Evolutionary conservation across 2,329 filamentous ascomycete genomes (phyloP).

Genomic region (Hypoxylon sp.): DNA sequence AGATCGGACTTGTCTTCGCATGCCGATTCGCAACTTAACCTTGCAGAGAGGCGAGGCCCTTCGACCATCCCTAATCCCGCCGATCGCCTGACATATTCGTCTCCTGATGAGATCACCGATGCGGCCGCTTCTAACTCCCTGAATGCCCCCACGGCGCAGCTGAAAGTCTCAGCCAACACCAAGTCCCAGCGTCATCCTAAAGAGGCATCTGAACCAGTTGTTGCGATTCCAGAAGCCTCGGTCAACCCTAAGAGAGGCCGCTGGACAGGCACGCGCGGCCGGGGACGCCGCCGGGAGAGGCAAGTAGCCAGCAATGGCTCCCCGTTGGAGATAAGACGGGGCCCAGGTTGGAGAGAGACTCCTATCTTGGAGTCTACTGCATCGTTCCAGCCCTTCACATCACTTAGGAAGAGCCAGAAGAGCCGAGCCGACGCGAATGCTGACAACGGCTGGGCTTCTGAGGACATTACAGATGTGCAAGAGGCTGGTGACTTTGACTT

Average conservation of each 20-base stretch:
- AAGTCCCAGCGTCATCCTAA: slow-evolving; percentile 42
- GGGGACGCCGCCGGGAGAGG: slow-evolving; percentile 43
- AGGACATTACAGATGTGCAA: slow-evolving; percentile 94
- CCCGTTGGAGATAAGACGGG: slow-evolving; percentile 51
- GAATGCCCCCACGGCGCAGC: slow-evolving; percentile 29
- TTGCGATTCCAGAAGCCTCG: slow-evolving; percentile 36
- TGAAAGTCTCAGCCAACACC: slow-evolving; percentile 44
- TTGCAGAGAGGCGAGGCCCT: slow-evolving; percentile 54
- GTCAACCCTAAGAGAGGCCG: slow-evolving; percentile 41
- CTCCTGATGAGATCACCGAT: slow-evolving; percentile 48
- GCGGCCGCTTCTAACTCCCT: slow-evolving; percentile 33
- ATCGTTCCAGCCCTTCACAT: slow-evolving; percentile 74
- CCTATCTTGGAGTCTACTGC: slow-evolving; percentile 72
- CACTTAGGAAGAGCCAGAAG: slow-evolving; percentile 69
- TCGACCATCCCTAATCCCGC: slow-evolving; percentile 46
- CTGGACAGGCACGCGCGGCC: slow-evolving; percentile 47
- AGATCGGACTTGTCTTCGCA: slow-evolving; percentile 56
- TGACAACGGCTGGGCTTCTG: slow-evolving; percentile 93
- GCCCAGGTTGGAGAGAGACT: slow-evolving; percentile 72
- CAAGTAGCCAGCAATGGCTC: slow-evolving; percentile 36
- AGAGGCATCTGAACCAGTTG: slow-evolving; percentile 41
- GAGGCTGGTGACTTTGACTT: slow-evolving; percentile 97
- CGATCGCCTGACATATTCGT: slow-evolving; percentile 48
- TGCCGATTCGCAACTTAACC: slow-evolving; percentile 51
- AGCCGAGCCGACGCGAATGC: slow-evolving; percentile 57